Evolutionary conservation across 148 eudicot species (phyloP).

Genomic region (Camellia granthamiana): DNA sequence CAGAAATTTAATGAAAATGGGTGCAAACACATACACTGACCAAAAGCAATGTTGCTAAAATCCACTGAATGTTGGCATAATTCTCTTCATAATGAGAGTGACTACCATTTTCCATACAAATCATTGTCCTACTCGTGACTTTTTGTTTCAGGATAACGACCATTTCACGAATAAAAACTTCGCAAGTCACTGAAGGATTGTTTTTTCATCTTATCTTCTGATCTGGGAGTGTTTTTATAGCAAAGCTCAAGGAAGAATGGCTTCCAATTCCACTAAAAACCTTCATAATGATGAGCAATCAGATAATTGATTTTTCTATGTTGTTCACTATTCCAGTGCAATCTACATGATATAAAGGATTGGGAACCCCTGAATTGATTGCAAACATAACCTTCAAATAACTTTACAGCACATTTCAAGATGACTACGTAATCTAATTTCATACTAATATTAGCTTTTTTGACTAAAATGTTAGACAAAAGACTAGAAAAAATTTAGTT

Average conservation of each 20-base stretch:
- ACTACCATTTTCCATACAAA: neutral
- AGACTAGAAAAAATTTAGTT: neutral
- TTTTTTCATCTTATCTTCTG: neutral
- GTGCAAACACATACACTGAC: too few relatives aligned
- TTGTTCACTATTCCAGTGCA: neutral
- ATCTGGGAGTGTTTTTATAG: neutral
- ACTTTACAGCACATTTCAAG: neutral
- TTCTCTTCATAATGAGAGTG: neutral
- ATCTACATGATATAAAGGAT: neutral
- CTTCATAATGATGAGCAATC: neutral
- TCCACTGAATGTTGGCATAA: neutral
- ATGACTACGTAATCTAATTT: neutral
- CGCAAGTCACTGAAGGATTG: neutral
- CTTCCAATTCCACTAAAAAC: neutral
- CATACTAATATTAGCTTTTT: neutral
- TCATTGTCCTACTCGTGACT: neutral
- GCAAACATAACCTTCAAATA: neutral
- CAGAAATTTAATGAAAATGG: too few relatives aligned
- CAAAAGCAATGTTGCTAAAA: too few relatives aligned
- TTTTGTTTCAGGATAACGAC: neutral
- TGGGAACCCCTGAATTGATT: neutral
- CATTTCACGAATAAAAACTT: neutral
- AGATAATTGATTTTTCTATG: too few relatives aligned
- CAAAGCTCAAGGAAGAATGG: constrained; percentile 2
- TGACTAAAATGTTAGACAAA: neutral